Percentiles rank a stretch among this genome's conserved stretches.
Conservation (phyloP, 2,329 filamentous ascomycete genomes). For the Iodosphaeria phyllophila region DNA sequence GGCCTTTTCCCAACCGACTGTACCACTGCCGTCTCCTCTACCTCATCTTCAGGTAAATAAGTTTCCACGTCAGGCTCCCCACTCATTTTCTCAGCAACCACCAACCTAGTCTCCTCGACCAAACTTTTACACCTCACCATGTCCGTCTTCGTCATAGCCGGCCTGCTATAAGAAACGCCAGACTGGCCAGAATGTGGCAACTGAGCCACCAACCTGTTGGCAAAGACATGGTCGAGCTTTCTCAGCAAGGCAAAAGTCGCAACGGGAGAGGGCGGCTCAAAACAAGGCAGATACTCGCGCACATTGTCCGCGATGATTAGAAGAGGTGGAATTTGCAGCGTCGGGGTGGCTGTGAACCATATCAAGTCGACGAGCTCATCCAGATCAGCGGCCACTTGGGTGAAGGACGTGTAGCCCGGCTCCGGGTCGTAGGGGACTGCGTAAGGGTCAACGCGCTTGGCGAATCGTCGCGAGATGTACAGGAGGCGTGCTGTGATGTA, state of each 20-base stretch:
- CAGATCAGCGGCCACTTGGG: slow-evolving; percentile 54
- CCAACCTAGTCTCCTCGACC: slow-evolving; percentile 55
- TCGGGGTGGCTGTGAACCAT: slow-evolving; percentile 73
- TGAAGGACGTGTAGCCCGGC: slow-evolving; percentile 39
- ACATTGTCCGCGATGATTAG: slow-evolving; percentile 60
- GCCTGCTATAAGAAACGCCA: too few relatives aligned
- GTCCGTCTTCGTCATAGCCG: slow-evolving; percentile 59
- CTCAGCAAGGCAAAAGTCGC: slow-evolving; percentile 51
- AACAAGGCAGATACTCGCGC: slow-evolving; percentile 52
- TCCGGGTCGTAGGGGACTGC: slow-evolving; percentile 22
- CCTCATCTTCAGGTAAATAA: slow-evolving; percentile 7
- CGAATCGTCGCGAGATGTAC: slow-evolving; percentile 35
- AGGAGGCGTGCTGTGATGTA: slow-evolving; percentile 35
- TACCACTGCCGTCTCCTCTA: not conserved
- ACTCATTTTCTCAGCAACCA: slow-evolving; percentile 50
- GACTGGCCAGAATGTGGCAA: too few relatives aligned
- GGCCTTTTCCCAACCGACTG: not conserved
- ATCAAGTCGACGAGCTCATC: slow-evolving; percentile 60
- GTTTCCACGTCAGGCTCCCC: slow-evolving; percentile 26
- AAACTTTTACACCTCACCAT: slow-evolving; percentile 76
- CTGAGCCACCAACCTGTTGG: slow-evolving; percentile 54
- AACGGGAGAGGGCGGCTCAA: slow-evolving; percentile 47
- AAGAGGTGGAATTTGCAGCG: slow-evolving; percentile 67
- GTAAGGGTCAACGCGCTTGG: slow-evolving; percentile 45
- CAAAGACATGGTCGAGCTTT: slow-evolving; percentile 73